Conservation (phyloP, 2,329 filamentous ascomycete genomes). For the Aaosphaeria pasadenensis region DNA sequence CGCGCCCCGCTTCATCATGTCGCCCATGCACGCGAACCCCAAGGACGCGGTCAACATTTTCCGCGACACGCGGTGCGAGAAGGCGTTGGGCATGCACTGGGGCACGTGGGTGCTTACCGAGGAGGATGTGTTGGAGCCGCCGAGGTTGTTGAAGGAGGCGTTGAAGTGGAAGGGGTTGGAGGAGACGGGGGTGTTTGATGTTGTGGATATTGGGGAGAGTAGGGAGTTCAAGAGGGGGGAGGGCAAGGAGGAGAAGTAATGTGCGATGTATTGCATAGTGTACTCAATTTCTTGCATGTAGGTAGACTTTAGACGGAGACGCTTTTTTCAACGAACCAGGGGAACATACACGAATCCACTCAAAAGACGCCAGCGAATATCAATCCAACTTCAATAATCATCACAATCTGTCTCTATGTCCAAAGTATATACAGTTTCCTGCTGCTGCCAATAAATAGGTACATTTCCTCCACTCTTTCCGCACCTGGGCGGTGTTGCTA, state of each 20-base stretch:
- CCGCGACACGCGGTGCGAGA: conserved; percentile 71
- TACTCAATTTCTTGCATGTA: no score
- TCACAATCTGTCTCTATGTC: no score
- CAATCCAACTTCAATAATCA: no score
- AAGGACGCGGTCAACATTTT: conserved; percentile 90
- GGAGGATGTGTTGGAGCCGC: conserved; percentile 84
- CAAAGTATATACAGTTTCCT: no score
- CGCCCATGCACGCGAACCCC: conserved; percentile 80
- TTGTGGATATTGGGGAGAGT: conserved; percentile 80
- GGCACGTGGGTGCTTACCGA: conserved; percentile 80
- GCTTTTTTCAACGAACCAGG: no score
- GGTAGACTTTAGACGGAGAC: no score
- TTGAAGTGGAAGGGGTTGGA: conserved; percentile 62
- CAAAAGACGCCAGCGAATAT: no score
- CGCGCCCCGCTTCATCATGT: conserved; percentile 69
- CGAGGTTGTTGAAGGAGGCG: conserved; percentile 67
- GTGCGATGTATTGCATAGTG: no score
- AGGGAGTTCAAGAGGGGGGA: conserved; percentile 57
- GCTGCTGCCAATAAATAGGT: no score
- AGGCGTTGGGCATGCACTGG: conserved; percentile 88
- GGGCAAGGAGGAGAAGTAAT: background rate
- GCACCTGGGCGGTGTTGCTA: no score
- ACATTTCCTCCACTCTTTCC: no score
- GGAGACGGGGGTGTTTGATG: conserved; percentile 80
- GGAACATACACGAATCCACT: no score